Conservation (phyloP, 2,329 filamentous ascomycete species). For the Fusarium lateritium region DNA sequence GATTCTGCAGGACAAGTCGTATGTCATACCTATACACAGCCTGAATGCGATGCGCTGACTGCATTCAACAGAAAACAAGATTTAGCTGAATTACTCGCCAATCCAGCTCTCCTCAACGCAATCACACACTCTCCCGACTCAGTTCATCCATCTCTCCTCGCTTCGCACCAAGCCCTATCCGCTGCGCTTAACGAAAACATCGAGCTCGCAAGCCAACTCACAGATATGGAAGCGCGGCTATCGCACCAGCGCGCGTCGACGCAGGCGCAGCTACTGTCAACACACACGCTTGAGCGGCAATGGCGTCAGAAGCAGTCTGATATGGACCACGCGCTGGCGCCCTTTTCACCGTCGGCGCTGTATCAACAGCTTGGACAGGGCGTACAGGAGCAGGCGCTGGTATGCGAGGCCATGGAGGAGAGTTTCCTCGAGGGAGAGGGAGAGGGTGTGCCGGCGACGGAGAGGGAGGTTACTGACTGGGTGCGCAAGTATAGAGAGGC, state of each 20-base stretch:
- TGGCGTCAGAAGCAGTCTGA: conserved; percentile 91
- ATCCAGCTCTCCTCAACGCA: conserved; percentile 78
- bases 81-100: conserved; percentile 77
- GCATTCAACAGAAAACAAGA: conserved; percentile 76
- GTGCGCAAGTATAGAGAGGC: conserved; percentile 85
- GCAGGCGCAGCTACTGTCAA: conserved; percentile 84
- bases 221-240: conserved; percentile 71
- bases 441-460: conserved; percentile 67
- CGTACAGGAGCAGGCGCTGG: conserved; percentile 84
- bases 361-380: conserved; percentile 85
- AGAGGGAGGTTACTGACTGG: conserved; percentile 90
- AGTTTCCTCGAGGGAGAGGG: conserved; percentile 82
- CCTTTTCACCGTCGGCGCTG: conserved; percentile 88
- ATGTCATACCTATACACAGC: conserved; percentile 55
- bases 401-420: conserved; percentile 89
- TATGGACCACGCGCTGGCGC: conserved; percentile 86
- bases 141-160: conserved; percentile 78
- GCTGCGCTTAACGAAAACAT: conserved; percentile 79
- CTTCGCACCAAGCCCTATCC: conserved; percentile 75
- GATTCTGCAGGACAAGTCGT: conserved; percentile 86
- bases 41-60: conserved; percentile 32
- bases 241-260: conserved; percentile 76
- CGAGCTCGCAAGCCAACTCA: conserved; percentile 74
- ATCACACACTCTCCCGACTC: conserved; percentile 77
- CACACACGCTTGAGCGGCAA: conserved; percentile 90